Conservation (phyloP, 2,329 filamentous ascomycete genomes). For the Ascochyta koolunga region DNA sequence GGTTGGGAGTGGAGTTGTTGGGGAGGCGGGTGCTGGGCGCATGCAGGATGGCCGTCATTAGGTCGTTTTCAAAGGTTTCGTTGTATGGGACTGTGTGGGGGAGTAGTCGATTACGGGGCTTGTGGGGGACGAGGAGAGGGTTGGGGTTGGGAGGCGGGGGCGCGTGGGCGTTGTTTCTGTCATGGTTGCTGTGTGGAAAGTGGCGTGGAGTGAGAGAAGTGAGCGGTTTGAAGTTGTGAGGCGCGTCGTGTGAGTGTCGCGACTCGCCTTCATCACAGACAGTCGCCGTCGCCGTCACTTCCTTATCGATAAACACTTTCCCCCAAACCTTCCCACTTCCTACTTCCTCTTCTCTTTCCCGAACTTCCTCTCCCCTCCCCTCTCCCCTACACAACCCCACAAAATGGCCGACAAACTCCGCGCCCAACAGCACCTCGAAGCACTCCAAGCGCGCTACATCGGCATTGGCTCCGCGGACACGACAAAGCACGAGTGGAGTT, state of each 20-base stretch:
- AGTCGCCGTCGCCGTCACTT: neutral
- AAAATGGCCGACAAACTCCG: constrained; percentile 91
- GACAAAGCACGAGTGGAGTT: constrained; percentile 95
- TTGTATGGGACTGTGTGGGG: constrained; percentile 52
- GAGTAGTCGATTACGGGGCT: constrained; percentile 49
- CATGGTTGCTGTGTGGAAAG: constrained; percentile 6
- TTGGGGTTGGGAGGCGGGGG: constrained; percentile 42
- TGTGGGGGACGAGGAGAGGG: constrained; percentile 34
- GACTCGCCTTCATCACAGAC: neutral
- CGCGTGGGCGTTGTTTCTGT: constrained; percentile 24
- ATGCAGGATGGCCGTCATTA: constrained; percentile 50
- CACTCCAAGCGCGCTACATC: constrained; percentile 92
- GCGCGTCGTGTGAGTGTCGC: neutral
- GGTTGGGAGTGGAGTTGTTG: constrained; percentile 17
- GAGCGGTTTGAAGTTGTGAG: neutral
- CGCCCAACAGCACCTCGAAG: constrained; percentile 95
- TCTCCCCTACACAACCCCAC: neutral
- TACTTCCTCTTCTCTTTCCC: neutral
- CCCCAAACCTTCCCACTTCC: neutral
- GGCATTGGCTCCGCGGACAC: constrained; percentile 97
- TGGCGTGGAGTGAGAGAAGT: neutral
- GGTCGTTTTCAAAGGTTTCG: constrained; percentile 52
- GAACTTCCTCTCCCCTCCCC: neutral
- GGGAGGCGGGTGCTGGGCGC: constrained; percentile 29
- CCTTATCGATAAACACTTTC: constrained; percentile 6